Evolutionary conservation across 2,329 filamentous ascomycete genomes (phyloP), one percentile per base, ranked within the genome.

Genomic region (Clarireedia monteithiana): DNA sequence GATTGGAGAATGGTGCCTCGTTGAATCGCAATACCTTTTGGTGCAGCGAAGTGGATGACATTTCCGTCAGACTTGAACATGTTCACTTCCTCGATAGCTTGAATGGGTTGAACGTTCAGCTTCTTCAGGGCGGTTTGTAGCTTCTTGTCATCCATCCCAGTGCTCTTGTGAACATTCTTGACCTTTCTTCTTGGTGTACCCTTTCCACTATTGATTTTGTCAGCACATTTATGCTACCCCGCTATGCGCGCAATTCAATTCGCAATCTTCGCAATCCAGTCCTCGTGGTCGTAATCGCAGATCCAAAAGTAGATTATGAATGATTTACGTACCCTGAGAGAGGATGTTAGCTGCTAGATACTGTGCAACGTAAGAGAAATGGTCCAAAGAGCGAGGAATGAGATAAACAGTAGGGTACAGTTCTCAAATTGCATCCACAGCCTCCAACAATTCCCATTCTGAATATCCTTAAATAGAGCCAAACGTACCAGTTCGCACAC

Each of bases 11-110:
- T 48, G 45, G 23, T 12, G 52, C 10, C n/a, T 7, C 6, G 42
- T 12, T 23, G 27, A 47, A 36, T 50, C 20, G 36, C 48, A 53
- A 42, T 64, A 97, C 94, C 94, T 83, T 96, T 96, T 68, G 94
- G 94, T 71, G 89, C 89, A 69, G 90, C 88, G 75, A 99, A 99
- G 84, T 99, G 94, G 72, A 99, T 97, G 75, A 99, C 94, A 76
- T 99, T 99, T 76, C 94, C 94, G 74, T 99, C 94, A 73, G 89
- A 88, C 88, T 99, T 99, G 87, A 99, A 99, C 94, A 99, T 99
- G 87, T 99, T 99, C 75, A 99, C 94, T 82, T 99, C 94, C 85
- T 99, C 94, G 70, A 99, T 99, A 66, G 89, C 90, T 81, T 95
- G 91, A 77, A 99, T 97, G 70, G 94, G 94, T 84, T 99, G 94